Percentiles rank a stretch among this genome's conserved stretches.
phyloP scores from a whole-genome alignment of 2,329 filamentous ascomycete species.

The Paraphoma sp. region DNA sequence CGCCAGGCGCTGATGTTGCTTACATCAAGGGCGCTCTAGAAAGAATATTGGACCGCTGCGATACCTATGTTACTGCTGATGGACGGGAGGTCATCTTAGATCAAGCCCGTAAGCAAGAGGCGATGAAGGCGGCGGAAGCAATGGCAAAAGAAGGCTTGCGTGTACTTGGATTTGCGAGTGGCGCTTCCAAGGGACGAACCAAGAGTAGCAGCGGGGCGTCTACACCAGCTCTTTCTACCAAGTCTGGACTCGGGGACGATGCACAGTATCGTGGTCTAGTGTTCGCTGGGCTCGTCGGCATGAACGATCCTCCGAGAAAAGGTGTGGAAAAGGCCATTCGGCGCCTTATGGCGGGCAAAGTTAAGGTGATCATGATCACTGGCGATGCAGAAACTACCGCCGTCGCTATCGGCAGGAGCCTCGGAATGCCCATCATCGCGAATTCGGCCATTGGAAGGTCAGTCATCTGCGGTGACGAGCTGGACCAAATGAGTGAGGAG shows the following conservation, averaged over 20 bases:
- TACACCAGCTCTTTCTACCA: conserved; percentile 30
- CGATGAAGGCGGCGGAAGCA: conserved; percentile 76
- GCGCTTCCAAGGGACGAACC: conserved; percentile 57
- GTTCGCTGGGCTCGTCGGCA: conserved; percentile 92
- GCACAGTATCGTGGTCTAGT: conserved; percentile 82
- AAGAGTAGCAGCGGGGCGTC: conserved; percentile 41
- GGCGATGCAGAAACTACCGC: conserved; percentile 96
- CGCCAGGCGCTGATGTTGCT: conserved; percentile 74
- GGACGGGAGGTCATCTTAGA: conserved; percentile 88
- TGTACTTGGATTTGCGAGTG: conserved; percentile 93
- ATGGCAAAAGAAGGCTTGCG: conserved; percentile 91
- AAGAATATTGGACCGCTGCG: conserved; percentile 82
- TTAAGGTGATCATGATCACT: conserved; percentile 99
- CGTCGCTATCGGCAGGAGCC: conserved; percentile 87
- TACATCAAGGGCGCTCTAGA: conserved; percentile 97
- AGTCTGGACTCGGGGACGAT: conserved; percentile 59
- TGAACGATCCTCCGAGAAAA: conserved; percentile 94
- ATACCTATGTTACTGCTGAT: conserved; percentile 86
- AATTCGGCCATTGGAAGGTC: conserved; percentile 66
- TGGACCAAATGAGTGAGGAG: conserved; percentile 88
- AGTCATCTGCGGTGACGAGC: conserved; percentile 86
- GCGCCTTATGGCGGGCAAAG: conserved; percentile 88
- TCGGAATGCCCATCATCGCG: conserved; percentile 87
- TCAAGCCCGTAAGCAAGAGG: conserved; percentile 74
- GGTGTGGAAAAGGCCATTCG: conserved; percentile 90